phyloP scores from a whole-genome alignment of 306 rosid species.

The Prunus salicina region DNA sequence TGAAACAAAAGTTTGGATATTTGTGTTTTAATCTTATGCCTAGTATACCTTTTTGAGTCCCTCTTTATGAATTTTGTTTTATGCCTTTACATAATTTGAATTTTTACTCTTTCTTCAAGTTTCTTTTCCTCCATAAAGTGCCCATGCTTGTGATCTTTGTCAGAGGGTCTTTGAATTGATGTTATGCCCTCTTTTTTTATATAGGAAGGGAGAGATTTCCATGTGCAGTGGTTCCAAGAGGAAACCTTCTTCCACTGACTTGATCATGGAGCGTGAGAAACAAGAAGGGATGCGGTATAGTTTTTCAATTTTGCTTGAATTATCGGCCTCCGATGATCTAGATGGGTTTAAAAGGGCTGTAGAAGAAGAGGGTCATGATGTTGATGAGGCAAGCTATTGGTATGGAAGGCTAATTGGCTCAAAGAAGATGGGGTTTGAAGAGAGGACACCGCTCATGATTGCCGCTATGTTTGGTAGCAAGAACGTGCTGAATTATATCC shows the following conservation, averaged over 20 bases:
- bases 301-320: slow-evolving; percentile 55
- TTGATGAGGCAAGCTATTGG: slow-evolving; percentile 68
- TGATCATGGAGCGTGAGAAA: slow-evolving; percentile 43
- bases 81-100: neutral
- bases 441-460: slow-evolving; percentile 80
- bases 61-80: neutral
- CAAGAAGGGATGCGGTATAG: slow-evolving; percentile 31
- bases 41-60: neutral
- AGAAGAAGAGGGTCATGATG: slow-evolving; percentile 48
- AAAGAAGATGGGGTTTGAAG: slow-evolving; percentile 58
- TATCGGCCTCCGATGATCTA: slow-evolving; percentile 58
- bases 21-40: slow-evolving; percentile 7
- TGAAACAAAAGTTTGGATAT: neutral
- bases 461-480: slow-evolving; percentile 84
- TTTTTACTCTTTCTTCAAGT: neutral
- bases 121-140: neutral
- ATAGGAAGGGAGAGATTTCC: slow-evolving; percentile 26
- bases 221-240: slow-evolving; percentile 71
- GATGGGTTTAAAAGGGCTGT: slow-evolving; percentile 54
- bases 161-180: slow-evolving; percentile 1
- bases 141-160: neutral
- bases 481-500: slow-evolving; percentile 50
- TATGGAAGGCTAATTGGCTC: slow-evolving; percentile 73
- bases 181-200: neutral
- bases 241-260: slow-evolving; percentile 47